Evolutionary conservation across 805 yeast genomes (phyloP).

Genomic region (Candida verbasci): DNA sequence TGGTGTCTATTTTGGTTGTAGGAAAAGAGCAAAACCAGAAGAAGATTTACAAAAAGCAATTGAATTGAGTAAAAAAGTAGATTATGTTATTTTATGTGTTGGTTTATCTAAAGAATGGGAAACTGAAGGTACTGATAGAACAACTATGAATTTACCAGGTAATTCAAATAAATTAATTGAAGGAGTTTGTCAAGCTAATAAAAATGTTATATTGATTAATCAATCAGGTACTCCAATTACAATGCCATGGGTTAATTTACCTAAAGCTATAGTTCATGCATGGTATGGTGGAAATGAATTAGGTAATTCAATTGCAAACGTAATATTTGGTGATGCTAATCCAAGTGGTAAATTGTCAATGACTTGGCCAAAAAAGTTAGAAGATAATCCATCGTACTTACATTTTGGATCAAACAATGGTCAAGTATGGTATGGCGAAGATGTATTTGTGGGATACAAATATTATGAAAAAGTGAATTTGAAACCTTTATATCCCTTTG

Average conservation of each 20-base stretch:
- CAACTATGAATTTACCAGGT: slow-evolving; percentile 25
- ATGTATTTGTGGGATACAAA: slow-evolving; percentile 28
- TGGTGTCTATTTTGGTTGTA: slow-evolving; percentile 18
- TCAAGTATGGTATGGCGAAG: slow-evolving; percentile 29
- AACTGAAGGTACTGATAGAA: slow-evolving; percentile 26
- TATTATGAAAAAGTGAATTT: slow-evolving; percentile 24
- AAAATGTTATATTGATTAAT: slow-evolving; percentile 26
- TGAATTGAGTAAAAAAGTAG: slow-evolving; percentile 20
- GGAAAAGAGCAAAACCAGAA: slow-evolving; percentile 17
- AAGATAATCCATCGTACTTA: slow-evolving; percentile 26
- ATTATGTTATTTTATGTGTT: slow-evolving; percentile 24
- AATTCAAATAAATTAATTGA: slow-evolving; percentile 20
- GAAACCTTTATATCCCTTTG: slow-evolving; percentile 27
- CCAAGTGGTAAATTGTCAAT: slow-evolving; percentile 27
- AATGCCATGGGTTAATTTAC: slow-evolving; percentile 25
- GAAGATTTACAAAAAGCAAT: slow-evolving; percentile 23
- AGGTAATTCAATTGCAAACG: slow-evolving; percentile 29
- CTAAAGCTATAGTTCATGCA: slow-evolving; percentile 24
- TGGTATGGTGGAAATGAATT: slow-evolving; percentile 33
- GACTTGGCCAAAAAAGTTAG: slow-evolving; percentile 19
- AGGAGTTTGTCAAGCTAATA: slow-evolving; percentile 22
- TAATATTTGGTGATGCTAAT: slow-evolving; percentile 27
- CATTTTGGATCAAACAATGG: slow-evolving; percentile 25
- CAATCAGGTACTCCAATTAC: slow-evolving; percentile 32
- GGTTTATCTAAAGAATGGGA: slow-evolving; percentile 29